These are phyloP conservation scores for Nakaseomyces uthaithaninus DNA, from an alignment of 1,139 yeast genomes.

Conservation along the genomic window DNA sequence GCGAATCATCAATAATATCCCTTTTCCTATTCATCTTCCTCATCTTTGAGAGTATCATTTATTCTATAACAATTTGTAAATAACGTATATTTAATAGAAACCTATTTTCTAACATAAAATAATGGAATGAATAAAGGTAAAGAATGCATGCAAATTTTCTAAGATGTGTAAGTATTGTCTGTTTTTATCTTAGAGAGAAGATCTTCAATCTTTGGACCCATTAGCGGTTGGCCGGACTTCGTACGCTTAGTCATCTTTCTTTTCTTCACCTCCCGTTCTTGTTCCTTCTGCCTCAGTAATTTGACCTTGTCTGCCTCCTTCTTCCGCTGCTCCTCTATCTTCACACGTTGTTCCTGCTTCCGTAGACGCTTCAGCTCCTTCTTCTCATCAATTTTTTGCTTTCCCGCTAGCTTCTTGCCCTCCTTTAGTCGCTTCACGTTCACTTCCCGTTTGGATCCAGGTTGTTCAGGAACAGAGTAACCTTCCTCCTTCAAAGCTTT, in stretches of 20 bases:
- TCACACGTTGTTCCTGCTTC: slow-evolving; percentile 36
- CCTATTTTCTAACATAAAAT: too few species aligned
- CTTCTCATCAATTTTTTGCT: slow-evolving; percentile 31
- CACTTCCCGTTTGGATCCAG: slow-evolving; percentile 18
- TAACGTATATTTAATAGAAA: too few species aligned
- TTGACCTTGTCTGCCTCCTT: slow-evolving; percentile 26
- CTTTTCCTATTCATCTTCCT: too few species aligned
- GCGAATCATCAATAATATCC: too few species aligned
- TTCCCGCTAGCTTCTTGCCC: slow-evolving; percentile 19
- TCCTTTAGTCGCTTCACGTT: slow-evolving; percentile 19
- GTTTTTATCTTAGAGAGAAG: slow-evolving; percentile 67
- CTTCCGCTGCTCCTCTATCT: slow-evolving; percentile 32
- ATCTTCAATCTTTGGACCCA: slow-evolving; percentile 82
- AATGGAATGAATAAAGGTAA: neutral
- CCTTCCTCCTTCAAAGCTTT: slow-evolving; percentile 74
- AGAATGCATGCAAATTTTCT: slow-evolving; percentile 6
- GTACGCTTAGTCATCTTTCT: slow-evolving; percentile 53
- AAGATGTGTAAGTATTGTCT: slow-evolving; percentile 34
- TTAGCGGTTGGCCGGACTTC: slow-evolving; percentile 72
- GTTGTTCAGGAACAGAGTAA: slow-evolving; percentile 37
- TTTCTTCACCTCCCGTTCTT: slow-evolving; percentile 41
- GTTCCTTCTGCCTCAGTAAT: slow-evolving; percentile 28
- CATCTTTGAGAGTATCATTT: too few species aligned
- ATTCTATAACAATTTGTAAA: too few species aligned
- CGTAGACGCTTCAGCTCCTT: slow-evolving; percentile 41